Conservation (phyloP, 345 rosid genomes). For the Rhodamnia rubescens region DNA sequence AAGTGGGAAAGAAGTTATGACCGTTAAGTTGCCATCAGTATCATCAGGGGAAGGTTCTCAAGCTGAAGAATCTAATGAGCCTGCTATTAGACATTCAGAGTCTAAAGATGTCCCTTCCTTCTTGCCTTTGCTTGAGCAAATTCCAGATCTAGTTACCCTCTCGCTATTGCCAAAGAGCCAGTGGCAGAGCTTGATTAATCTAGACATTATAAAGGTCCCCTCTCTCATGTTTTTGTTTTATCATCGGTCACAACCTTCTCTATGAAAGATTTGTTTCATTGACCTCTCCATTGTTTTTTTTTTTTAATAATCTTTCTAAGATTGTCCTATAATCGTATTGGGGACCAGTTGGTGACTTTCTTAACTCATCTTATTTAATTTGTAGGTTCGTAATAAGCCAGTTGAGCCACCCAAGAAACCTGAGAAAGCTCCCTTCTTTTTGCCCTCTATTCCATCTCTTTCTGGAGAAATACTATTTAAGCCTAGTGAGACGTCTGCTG, state of each 20-base stretch:
- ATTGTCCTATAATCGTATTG: not conserved
- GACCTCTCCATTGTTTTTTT: not conserved
- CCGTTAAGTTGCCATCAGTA: constrained; percentile 69
- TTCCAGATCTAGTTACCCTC: constrained; percentile 87
- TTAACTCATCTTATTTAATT: not conserved
- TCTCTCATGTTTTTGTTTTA: not conserved
- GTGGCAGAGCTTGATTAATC: constrained; percentile 93
- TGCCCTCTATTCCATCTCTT: constrained; percentile 77
- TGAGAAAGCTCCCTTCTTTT: constrained; percentile 81
- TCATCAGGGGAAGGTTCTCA: constrained; percentile 47
- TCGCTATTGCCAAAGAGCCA: constrained; percentile 90
- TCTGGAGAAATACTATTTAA: constrained; percentile 81
- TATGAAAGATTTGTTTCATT: not conserved
- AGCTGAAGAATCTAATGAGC: constrained; percentile 31
- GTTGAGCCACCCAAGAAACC: constrained; percentile 89
- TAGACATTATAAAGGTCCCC: constrained; percentile 84
- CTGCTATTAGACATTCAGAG: constrained; percentile 14
- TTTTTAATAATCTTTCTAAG: not conserved
- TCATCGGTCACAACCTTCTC: not conserved
- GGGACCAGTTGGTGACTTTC: not conserved
- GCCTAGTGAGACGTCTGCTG: constrained; percentile 35
- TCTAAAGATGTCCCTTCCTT: constrained; percentile 14
- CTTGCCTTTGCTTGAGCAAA: constrained; percentile 35
- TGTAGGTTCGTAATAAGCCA: constrained; percentile 83
- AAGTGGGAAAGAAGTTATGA: constrained; percentile 68